A percentile compares a stretch with the other conserved stretches of the same genome.
phyloP scores from a whole-genome alignment of 83 land plant species.

The Thuja plicata region DNA sequence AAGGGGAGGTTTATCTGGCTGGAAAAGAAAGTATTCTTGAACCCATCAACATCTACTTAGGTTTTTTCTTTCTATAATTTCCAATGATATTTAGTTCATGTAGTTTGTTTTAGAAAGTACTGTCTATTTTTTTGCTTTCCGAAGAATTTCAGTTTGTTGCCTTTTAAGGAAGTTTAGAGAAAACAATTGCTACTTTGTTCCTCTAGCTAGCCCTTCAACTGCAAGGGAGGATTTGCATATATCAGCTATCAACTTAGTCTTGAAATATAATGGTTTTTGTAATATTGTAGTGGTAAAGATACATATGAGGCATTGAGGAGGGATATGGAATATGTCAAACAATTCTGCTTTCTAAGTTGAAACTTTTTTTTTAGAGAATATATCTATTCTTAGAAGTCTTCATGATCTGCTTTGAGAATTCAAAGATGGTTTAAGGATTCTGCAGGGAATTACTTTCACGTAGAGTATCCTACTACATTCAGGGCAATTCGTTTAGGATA shows the following conservation, averaged over 20 bases:
- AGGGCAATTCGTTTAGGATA: neutral
- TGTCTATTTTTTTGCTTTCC: neutral
- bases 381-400: neutral
- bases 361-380: neutral
- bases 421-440: neutral
- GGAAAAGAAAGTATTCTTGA: neutral
- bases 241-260: neutral
- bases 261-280: neutral
- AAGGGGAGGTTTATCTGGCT: neutral
- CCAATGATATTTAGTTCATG: neutral
- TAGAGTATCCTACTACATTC: neutral
- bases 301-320: neutral
- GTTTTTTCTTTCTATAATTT: neutral
- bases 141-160: neutral
- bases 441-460: neutral
- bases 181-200: neutral
- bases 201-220: neutral
- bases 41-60: neutral
- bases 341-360: neutral
- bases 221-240: neutral
- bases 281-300: neutral
- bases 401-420: neutral
- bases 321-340: neutral
- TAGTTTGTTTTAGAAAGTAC: neutral
- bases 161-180: neutral